Conservation (phyloP, 495 filamentous ascomycete genomes). For the Neurospora sp. region DNA sequence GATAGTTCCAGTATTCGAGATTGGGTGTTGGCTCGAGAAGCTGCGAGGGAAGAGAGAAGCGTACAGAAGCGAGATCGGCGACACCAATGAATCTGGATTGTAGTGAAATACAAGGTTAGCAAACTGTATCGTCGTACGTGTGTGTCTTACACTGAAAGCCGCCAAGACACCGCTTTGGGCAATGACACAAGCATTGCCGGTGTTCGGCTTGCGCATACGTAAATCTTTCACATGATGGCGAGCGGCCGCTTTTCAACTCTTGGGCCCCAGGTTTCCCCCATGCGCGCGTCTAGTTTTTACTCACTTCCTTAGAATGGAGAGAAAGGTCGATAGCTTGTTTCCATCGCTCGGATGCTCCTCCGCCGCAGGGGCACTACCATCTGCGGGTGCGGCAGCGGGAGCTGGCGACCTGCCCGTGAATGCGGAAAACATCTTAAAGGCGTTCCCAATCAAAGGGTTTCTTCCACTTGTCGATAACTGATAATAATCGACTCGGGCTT, state of each 20-base stretch:
- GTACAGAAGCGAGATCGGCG: conserved; percentile 85
- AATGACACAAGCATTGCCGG: not conserved
- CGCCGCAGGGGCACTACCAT: not conserved
- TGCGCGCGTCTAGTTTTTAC: conserved; percentile 10
- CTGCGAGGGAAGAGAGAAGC: conserved; percentile 92
- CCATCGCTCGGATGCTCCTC: conserved; percentile 66
- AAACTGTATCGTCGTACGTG: not conserved
- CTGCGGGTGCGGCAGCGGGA: not conserved
- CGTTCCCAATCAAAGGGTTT: not conserved
- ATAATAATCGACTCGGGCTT: not conserved
- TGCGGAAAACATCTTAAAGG: not conserved
- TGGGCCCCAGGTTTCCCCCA: not conserved
- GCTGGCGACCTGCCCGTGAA: conserved; percentile 3
- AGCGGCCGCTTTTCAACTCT: not conserved
- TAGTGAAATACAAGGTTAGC: not conserved
- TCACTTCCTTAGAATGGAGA: conserved; percentile 74
- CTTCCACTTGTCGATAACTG: not conserved
- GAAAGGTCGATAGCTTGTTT: conserved; percentile 74
- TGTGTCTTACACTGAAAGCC: not conserved
- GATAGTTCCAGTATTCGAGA: conserved; percentile 97
- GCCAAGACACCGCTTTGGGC: not conserved
- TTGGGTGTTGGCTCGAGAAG: conserved; percentile 93
- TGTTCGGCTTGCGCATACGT: not conserved
- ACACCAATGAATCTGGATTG: conserved; percentile 76
- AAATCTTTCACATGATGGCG: not conserved